A percentile compares a stretch with the other conserved stretches of the same genome.
Evolutionary conservation across 306 rosid species (phyloP).

Genomic region (Castanopsis chinensis): DNA sequence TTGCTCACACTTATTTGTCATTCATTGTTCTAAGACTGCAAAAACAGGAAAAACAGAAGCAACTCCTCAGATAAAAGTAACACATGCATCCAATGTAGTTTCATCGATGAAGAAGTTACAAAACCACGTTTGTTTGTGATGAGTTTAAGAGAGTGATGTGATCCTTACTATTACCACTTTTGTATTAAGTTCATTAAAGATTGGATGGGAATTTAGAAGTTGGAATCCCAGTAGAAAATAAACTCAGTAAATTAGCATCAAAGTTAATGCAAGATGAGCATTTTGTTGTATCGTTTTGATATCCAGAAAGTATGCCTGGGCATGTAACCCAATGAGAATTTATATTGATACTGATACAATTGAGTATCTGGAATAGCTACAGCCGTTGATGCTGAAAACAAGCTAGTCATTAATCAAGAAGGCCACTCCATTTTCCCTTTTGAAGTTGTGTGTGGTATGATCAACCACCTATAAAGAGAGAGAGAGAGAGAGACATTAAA

Average conservation of each 20-base stretch:
- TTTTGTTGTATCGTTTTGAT: not conserved
- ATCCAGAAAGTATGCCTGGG: not conserved
- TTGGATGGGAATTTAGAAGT: not conserved
- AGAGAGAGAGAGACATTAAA: not conserved
- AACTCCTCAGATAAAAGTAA: no score
- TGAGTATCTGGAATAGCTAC: not conserved
- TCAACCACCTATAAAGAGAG: conserved; percentile 55
- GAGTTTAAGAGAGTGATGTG: no score
- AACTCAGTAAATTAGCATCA: not conserved
- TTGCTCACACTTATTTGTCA: no score
- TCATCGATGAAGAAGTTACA: no score
- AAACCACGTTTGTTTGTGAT: no score
- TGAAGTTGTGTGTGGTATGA: conserved; percentile 57
- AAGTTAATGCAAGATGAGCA: not conserved
- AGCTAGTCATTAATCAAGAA: conserved; percentile 54
- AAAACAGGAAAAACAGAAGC: no score
- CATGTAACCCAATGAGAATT: not conserved
- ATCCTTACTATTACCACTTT: no score
- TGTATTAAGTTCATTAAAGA: no score
- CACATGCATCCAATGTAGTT: no score
- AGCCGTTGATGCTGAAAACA: conserved; percentile 9
- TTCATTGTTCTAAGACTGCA: no score
- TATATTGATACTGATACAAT: not conserved
- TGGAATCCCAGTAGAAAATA: not conserved
- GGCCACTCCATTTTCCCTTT: conserved; percentile 36